Base-by-base conservation (phyloP, 306 rosid species). In the Mucuna pruriens region DNA sequence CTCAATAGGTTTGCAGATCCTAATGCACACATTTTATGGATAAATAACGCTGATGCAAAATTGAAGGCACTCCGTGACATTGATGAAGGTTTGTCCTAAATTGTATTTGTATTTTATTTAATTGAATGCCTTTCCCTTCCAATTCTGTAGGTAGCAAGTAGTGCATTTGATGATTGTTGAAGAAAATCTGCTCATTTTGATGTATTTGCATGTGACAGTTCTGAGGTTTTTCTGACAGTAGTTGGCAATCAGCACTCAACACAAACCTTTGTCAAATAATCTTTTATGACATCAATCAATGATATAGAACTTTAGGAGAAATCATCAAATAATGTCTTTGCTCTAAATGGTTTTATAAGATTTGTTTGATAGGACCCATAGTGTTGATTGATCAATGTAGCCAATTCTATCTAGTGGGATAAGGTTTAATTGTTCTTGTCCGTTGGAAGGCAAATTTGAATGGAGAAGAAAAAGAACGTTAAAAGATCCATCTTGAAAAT, bases 11-110 rank as follows among this genome's bases (percentile, higher is more conserved):
- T 54, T 85, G 63, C 92, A 95, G 99, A 93, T 95, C 99, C 99
- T 74, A 95, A 95, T 84, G 82, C 90, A 61, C 99, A 95, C 73
- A 93, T 95, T 66, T 33, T 93, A 86, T 93, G 97, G 99, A 89
- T 93, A 84, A 89, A 91, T 75, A 95, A 82, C 58, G 89, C 92
- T 33, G 79, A 88, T 77, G 97, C 91, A 23, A 92, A 86, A 89
- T 71, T 95, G 87, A 92, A 89, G 86, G 88, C 94, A 76, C 97
- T 95, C 63, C 89, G 88, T 19, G 90, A 93, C 66, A 87, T 95
- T 42, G 90, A 93, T 17, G 89, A 80, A 79, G 97, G 99, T 95
- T 75, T 74, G 86, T 57, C 20, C 29, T n/a, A 22, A 16, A 31
- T 9, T 65, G 8, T 76, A 61, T 42, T 64, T 65, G 8, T 76